Base-by-base conservation (phyloP, 495 filamentous ascomycete genomes). In the Thermochaetoides thermophila region DNA sequence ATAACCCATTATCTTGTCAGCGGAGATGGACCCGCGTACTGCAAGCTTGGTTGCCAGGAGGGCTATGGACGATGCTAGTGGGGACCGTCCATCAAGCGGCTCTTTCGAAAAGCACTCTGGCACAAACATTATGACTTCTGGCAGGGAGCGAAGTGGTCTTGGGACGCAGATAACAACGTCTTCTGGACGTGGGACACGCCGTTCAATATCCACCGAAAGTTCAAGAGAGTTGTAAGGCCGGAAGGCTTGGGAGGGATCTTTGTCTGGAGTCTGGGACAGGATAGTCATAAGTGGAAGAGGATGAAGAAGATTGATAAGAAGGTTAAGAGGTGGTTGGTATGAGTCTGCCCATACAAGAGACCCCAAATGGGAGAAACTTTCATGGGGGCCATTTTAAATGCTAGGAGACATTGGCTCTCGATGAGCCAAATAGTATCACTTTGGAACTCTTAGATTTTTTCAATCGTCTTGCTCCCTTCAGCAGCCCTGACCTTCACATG, bases 101-200 rank as follows among this genome's bases (percentile, higher is more conserved):
- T 42, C 48, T 4, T 58, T 57, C 47, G 15, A 33, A 59, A 49
- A 17, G 75, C 75, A 7, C 40, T 59, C 31, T 49, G 53, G 14
- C 47, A 68, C 34, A 69, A 67, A 18, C 42, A 51, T 36, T 61
- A 60, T 1, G 75, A 78, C 35, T 46, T 56, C 3, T 42, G 57
- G 15, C 41, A 49, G 11, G 74, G 74, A 20, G 75, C 71, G 2
- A 53, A 73, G 53, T 78, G 74, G 57, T 78, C 68, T 57, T 74
- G 61, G 50, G 74, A 78, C 45, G 25, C 43, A 7, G 32, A 58
- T 3, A 52, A 50, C 15, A 55, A 60, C 23, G 39, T 74, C 31
- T 80, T 76, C 57, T 80, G 75, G 75, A 73, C 67, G 6, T 80
- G 75, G 75, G 75, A 80, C 37, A 77, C 72, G 1, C 57, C 68